Evolutionary conservation across 139 green algal species (phyloP), one percentile per base, ranked within the genome.

Genomic region (Parachlorella kessleri): DNA sequence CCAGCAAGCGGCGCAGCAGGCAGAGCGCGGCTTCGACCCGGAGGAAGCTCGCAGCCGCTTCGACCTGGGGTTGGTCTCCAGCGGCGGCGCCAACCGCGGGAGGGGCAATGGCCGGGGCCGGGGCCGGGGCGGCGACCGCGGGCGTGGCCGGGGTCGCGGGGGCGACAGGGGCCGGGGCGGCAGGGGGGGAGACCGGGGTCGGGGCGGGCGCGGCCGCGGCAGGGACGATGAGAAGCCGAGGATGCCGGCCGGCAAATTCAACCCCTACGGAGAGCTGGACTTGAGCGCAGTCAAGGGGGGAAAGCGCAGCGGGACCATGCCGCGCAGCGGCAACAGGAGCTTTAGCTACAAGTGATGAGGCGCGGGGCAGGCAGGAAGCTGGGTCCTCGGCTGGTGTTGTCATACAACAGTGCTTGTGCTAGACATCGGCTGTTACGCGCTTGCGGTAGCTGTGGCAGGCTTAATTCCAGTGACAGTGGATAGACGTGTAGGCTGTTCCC

Each of bases 261-360:
- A 87, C 55, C 86, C 84, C 0, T 88, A 88, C 28, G 67, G 38
- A 1, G 37, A 68, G 0, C 35, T 53, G 2, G 73, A 86, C 23
- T n/a, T 68, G 4, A 36, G 76, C 10, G 63, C 38, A 26, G 66
- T 91, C 26, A 90, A 88, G 63, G 81, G 55, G 6, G 87, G 84
- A 32, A 87, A 81, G 66, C 75, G 79, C 1, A 85, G 72, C 36
- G 63, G 55, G 6, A 76, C 74, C 33, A 71, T 75, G 26, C 79
- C 79, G 6, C 84, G 84, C 48, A 80, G 71, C 66, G 87, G 87
- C 67, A 90, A 90, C 78, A 68, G 70, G 38, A 81, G 37, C 63
- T 55, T 65, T n/a, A 84, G 79, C 3, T 88, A 48, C 33, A 35
- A 55, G 69, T 72, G 36, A 72, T n/a, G n/a, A n/a, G n/a, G n/a